Percentiles rank a stretch among this genome's conserved stretches.
Evolutionary conservation across 257 asterid genomes (phyloP).

Genomic region (Asclepias syriaca): DNA sequence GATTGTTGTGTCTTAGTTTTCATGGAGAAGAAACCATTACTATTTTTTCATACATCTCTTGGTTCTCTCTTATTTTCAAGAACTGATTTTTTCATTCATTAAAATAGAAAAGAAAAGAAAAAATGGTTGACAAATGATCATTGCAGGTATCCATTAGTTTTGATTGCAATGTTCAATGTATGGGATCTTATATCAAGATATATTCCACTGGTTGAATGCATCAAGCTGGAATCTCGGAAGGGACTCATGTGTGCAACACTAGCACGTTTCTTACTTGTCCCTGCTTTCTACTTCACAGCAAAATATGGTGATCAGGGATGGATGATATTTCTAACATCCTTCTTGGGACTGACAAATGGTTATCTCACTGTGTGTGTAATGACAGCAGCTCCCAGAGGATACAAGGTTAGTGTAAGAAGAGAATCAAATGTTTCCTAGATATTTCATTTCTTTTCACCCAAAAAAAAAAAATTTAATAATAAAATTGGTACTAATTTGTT

Average conservation of each 20-base stretch:
- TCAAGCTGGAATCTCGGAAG: constrained; percentile 28
- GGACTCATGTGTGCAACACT: constrained; percentile 28
- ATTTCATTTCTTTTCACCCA: background rate
- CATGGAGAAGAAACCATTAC: background rate
- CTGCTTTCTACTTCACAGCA: constrained; percentile 41
- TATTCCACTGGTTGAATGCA: constrained; percentile 21
- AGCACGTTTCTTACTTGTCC: constrained; percentile 37
- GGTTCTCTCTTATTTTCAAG: background rate
- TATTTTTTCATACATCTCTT: background rate
- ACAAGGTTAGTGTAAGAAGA: constrained; percentile 28
- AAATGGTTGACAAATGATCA: background rate
- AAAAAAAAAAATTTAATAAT: background rate
- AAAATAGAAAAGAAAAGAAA: too few relatives aligned
- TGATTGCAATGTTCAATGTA: constrained; percentile 32
- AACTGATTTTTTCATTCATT: background rate
- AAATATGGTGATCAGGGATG: constrained; percentile 47
- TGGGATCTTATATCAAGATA: constrained; percentile 38
- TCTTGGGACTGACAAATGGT: constrained; percentile 42
- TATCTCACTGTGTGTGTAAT: constrained; percentile 38
- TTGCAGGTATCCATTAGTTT: constrained; percentile 35
- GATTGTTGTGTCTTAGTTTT: background rate
- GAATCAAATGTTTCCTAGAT: background rate
- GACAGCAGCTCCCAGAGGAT: constrained; percentile 40
- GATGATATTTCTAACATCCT: constrained; percentile 41
- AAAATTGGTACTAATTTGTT: background rate